Evolutionary conservation across 441 rosid species (phyloP), one percentile per base, ranked within the genome.

Genomic region (Isatis lusitanica): DNA sequence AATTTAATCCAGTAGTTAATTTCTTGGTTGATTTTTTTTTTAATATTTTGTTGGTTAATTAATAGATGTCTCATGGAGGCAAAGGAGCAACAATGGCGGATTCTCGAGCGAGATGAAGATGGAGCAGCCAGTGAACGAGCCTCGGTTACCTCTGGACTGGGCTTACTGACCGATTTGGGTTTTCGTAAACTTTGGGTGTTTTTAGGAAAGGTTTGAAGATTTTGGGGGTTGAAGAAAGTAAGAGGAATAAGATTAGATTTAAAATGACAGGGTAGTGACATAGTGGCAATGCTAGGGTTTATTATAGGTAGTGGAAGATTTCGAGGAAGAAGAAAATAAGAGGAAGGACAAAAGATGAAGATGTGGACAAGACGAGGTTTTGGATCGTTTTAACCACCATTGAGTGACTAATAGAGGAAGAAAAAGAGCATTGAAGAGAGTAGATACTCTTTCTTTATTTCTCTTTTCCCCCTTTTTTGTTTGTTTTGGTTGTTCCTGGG

Each of bases 351-450:
- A 42, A 26, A 61, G 33, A 30, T 43, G 55, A 36, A 17, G 17
- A 7, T 61, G 78, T 68, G 66, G 70, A 63, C 13, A 70, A 12
- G 62, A 77, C 80, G 76, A 71, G 57, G 80, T 77, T 77, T 77
- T 77, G 80, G 73, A 70, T 71, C 76, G 73, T 77, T 63, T 39
- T 56, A 53, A 55, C 63, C 72, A 44, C 68, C 62, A 67, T 67
- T 38, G 5, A 53, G 28, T 40, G 16, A 35, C 62, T 10, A n/a
- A 26, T 42, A 7, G 62, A 40, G 30, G 39, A 74, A 74, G 44
- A 38, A 36, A 36, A 35, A 4, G 28, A 24, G 31, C 30, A n/a
- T 46, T 59, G 4, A 36, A 36, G 62, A 55, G 17, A 8, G 4
- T 4, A 2, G 46, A 13, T 9, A 35, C 16, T 18, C 7, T 13